Conservation (phyloP, 2,329 filamentous ascomycete genomes). For the Aspergillus phoenicis region DNA sequence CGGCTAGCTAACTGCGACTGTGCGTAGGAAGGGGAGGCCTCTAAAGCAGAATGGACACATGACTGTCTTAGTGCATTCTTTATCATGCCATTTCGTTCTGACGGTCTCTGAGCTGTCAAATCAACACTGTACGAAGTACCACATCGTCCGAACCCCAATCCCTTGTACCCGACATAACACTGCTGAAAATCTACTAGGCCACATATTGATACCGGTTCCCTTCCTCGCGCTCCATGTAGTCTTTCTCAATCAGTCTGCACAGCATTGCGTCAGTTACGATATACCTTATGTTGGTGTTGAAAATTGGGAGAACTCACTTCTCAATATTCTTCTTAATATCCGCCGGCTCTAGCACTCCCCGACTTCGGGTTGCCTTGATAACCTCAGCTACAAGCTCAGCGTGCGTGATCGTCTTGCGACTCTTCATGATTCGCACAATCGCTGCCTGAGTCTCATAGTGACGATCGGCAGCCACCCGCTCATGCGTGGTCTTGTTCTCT, state of each 20-base stretch:
- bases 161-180: neutral
- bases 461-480: slow-evolving; percentile 82
- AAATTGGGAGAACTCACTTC: slow-evolving; percentile 61
- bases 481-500: slow-evolving; percentile 92
- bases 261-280: neutral
- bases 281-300: neutral
- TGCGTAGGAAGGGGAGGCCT: neutral
- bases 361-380: slow-evolving; percentile 82
- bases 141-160: neutral
- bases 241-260: slow-evolving; percentile 83
- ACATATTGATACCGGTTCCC: slow-evolving; percentile 70
- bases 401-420: slow-evolving; percentile 81
- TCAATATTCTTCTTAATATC: slow-evolving; percentile 99
- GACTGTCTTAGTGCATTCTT: neutral
- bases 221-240: slow-evolving; percentile 83
- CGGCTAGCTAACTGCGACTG: neutral
- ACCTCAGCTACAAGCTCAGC: slow-evolving; percentile 88
- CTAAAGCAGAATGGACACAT: neutral
- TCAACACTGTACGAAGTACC: neutral
- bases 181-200: slow-evolving; percentile 49
- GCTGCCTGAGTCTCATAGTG: slow-evolving; percentile 97
- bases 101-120: neutral
- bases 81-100: slow-evolving; percentile 4
- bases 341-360: slow-evolving; percentile 79
- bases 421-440: slow-evolving; percentile 97